These are phyloP conservation scores for Amniculicola lignicola DNA, from an alignment of 495 filamentous ascomycete genomes.

Conservation along the genomic window DNA sequence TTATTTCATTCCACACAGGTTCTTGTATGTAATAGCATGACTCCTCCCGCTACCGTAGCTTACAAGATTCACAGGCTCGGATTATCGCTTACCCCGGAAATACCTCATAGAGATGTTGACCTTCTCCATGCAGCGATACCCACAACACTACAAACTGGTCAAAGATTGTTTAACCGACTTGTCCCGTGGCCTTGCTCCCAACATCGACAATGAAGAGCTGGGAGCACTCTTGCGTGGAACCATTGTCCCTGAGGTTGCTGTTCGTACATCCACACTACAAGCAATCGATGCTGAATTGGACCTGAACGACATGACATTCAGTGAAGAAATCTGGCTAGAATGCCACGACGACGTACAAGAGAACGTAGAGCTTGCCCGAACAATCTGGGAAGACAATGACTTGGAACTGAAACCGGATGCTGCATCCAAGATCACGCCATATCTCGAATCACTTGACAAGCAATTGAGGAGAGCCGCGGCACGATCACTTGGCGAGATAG, in stretches of 20 bases:
- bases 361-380: slow-evolving; percentile 74
- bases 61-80: slow-evolving; percentile 46
- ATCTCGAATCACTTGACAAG: slow-evolving; percentile 70
- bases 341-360: slow-evolving; percentile 89
- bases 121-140: slow-evolving; percentile 79
- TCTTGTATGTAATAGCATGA: slow-evolving; percentile 48
- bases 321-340: slow-evolving; percentile 87
- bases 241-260: slow-evolving; percentile 72
- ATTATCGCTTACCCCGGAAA: slow-evolving; percentile 69
- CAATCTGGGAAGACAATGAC: slow-evolving; percentile 93
- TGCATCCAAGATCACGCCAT: slow-evolving; percentile 64
- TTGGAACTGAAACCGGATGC: slow-evolving; percentile 68
- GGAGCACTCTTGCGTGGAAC: slow-evolving; percentile 65
- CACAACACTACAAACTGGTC: slow-evolving; percentile 87
- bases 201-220: slow-evolving; percentile 68
- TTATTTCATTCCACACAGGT: slow-evolving; percentile 81
- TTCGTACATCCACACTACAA: slow-evolving; percentile 85
- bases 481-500: slow-evolving; percentile 70
- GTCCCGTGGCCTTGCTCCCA: slow-evolving; percentile 72
- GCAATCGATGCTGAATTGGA: slow-evolving; percentile 88
- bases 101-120: slow-evolving; percentile 69
- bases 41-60: not conserved
- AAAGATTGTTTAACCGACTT: slow-evolving; percentile 88
- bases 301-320: slow-evolving; percentile 77
- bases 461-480: slow-evolving; percentile 83